A percentile compares a stretch with the other conserved stretches of the same genome.
Conservation (phyloP, 352 stramenopile species). For the Phytophthora megakarya region DNA sequence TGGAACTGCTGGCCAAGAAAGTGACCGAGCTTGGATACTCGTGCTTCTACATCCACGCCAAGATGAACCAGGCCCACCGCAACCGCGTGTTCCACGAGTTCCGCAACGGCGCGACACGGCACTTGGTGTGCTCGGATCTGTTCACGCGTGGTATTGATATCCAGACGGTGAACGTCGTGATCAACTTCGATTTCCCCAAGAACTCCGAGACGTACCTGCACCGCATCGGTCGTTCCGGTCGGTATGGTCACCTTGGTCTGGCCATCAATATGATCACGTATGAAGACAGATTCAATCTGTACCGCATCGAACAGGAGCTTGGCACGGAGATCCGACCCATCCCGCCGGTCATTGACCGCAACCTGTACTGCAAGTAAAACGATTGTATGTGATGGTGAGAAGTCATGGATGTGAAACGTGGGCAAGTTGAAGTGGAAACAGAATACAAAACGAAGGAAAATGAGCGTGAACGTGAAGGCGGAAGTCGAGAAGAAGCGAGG, state of each 20-base stretch:
- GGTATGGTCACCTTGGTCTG: slow-evolving; percentile 98
- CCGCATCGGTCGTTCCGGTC: slow-evolving; percentile 97
- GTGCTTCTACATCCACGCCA: slow-evolving; percentile 99
- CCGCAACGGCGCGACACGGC: slow-evolving; percentile 95
- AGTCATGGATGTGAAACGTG: not conserved
- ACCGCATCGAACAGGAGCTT: slow-evolving; percentile 98
- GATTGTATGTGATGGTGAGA: slow-evolving; percentile 7
- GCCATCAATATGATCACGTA: slow-evolving; percentile 99
- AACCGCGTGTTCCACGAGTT: slow-evolving; percentile 99
- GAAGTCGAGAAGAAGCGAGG: slow-evolving; percentile 21
- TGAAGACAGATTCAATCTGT: slow-evolving; percentile 98
- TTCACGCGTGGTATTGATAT: slow-evolving; percentile 99
- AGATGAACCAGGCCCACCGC: slow-evolving; percentile 99
- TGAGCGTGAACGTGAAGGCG: slow-evolving; percentile 24
- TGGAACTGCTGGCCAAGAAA: slow-evolving; percentile 99
- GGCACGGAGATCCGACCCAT: slow-evolving; percentile 99
- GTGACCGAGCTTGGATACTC: slow-evolving; percentile 99
- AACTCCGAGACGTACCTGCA: slow-evolving; percentile 99
- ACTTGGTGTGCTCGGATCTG: slow-evolving; percentile 98
- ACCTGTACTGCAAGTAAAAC: slow-evolving; percentile 96
- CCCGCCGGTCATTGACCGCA: slow-evolving; percentile 97
- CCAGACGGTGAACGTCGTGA: slow-evolving; percentile 99
- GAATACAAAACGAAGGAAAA: slow-evolving; percentile 14
- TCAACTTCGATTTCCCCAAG: slow-evolving; percentile 99
- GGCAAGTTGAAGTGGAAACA: not conserved